Base-by-base conservation (phyloP, 2,329 filamentous ascomycete species). In the Cercospora brassicicola region DNA sequence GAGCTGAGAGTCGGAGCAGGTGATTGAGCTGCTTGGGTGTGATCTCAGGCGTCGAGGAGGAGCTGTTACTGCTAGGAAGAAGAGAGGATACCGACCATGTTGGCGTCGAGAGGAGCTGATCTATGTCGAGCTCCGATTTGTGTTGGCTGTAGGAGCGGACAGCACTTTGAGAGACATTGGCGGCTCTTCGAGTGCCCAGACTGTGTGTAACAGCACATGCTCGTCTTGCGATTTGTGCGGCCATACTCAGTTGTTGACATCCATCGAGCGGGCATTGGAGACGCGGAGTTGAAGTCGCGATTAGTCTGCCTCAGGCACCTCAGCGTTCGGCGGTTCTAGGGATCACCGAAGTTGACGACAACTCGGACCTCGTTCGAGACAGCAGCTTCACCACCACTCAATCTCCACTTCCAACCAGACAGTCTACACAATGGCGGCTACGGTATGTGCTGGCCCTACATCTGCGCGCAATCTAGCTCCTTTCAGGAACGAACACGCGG, bases 51-150 rank as follows among this genome's bases (percentile, higher is more conserved):
- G 75, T 71, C 18, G 77, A 69, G n/a, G 79, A 42, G 55, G 73
- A 61, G 2, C 71, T 67, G 56, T 79, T 73, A 20, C 51, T 69
- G 66, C 65, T 63, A 76, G 90, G 88, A 0, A 95, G 84, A 4
- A 97, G 88, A 8, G 91, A 90, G 36, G 87, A 84, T 72, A 96
- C 89, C 56, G 94, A 97, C 94, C 94, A 97, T 59, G 87, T 90
- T 23, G 94, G 93, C 68, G 86, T 85, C 15, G 87, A 85, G 64
- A 94, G 87, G 33, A 83, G 76, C 33, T 77, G 67, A 20, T 81
- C 76, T 15, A 83, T 68, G 57, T 79, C 71, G 31, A 65, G 39
- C 2, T 36, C 55, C 23, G 51, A 2, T 18, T 56, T 59, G 13
- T 36, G 55, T 59, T 55, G 42, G 45, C 60, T 62, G 60, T 62